Conservation (phyloP, 768 basidiomycete genomes). For the Infundibulicybe gibba region DNA sequence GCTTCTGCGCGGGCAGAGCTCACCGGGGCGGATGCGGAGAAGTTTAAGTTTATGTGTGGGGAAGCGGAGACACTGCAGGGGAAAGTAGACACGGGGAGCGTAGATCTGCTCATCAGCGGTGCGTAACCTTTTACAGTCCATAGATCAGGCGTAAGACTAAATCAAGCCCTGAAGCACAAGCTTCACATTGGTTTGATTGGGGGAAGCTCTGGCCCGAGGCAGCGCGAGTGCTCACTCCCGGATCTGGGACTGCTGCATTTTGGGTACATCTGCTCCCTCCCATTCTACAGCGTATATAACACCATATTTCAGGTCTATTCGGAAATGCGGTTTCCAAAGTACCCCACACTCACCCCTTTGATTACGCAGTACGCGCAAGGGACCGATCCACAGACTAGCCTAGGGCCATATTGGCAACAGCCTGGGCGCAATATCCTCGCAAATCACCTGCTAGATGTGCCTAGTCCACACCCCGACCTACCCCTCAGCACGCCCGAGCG, state of each 20-base stretch:
- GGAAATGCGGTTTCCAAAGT: constrained; percentile 64
- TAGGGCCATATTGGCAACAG: constrained; percentile 77
- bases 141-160: background rate
- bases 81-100: constrained; percentile 36
- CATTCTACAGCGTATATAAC: background rate
- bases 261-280: constrained; percentile 48
- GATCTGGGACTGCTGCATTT: constrained; percentile 66
- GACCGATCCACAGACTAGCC: constrained; percentile 41
- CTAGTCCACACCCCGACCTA: constrained; percentile 38
- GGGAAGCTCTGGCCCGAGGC: constrained; percentile 67
- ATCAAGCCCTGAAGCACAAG: constrained; percentile 48
- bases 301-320: constrained; percentile 49
- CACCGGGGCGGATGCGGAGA: constrained; percentile 3
- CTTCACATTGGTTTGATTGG: constrained; percentile 84
- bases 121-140: constrained; percentile 9
- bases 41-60: constrained; percentile 27
- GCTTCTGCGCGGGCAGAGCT: constrained; percentile 34
- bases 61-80: constrained; percentile 58
- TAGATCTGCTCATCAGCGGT: constrained; percentile 72
- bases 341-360: constrained; percentile 52
- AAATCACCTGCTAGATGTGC: constrained; percentile 66
- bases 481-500: constrained; percentile 41
- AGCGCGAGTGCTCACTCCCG: constrained; percentile 50
- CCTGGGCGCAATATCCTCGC: constrained; percentile 79
- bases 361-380: constrained; percentile 68